These are phyloP conservation scores for Eutrema heterophyllum DNA, from an alignment of 345 rosid species.

Conservation along the genomic window DNA sequence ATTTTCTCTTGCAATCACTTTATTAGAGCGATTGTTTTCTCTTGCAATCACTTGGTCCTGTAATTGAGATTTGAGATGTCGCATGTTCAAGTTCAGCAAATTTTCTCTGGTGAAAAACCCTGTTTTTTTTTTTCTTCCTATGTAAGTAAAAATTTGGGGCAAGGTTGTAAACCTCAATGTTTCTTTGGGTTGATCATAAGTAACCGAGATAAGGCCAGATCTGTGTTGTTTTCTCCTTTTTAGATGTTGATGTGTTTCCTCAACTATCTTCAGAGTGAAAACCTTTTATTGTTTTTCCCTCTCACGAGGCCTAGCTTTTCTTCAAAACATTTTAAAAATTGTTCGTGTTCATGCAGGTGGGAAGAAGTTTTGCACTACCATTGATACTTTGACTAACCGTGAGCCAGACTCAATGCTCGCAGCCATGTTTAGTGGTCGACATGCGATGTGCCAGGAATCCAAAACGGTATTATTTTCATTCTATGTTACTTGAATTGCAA, in stretches of 20 bases:
- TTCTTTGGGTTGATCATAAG: background rate
- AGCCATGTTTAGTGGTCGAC: conserved; percentile 90
- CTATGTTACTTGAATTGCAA: background rate
- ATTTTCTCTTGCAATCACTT: no score
- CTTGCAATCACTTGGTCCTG: background rate
- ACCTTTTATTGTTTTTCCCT: background rate
- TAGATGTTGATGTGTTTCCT: background rate
- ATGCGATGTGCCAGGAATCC: conserved; percentile 52
- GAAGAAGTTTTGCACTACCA: conserved; percentile 69
- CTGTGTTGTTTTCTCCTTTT: background rate
- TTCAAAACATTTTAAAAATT: background rate
- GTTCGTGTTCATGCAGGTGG: conserved; percentile 52
- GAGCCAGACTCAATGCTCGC: conserved; percentile 95
- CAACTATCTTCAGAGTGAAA: background rate
- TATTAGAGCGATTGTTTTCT: no score
- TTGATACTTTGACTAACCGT: conserved; percentile 76
- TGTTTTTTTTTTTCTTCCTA: no score
- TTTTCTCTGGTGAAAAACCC: background rate
- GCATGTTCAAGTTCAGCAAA: background rate
- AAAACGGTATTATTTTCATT: conserved; percentile 38
- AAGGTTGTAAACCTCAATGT: background rate
- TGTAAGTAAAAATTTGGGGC: no score
- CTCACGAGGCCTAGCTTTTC: background rate
- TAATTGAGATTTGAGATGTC: background rate
- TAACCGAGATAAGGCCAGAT: background rate